Evolutionary conservation across 225 moss, liverwort and hornwort species (phyloP).

Genomic region (Rhytidiadelphus loreus): DNA sequence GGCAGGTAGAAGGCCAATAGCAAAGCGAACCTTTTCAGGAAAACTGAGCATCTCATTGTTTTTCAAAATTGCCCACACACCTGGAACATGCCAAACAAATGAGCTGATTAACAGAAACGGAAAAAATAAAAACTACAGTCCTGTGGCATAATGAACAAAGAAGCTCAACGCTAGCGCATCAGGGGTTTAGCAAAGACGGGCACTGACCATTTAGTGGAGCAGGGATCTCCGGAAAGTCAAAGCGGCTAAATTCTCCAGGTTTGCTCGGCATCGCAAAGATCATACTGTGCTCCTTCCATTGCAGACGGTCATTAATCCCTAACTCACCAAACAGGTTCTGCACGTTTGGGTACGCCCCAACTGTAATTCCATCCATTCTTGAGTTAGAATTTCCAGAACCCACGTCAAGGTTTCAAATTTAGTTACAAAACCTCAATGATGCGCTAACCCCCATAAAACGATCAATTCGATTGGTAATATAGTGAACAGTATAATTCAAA

Average conservation of each 20-base stretch:
- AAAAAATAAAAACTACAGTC: background rate
- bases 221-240: conserved; percentile 81
- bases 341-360: conserved; percentile 91
- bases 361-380: conserved; percentile 24
- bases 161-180: background rate
- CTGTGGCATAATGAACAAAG: background rate
- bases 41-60: conserved; percentile 92
- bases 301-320: conserved; percentile 89
- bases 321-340: conserved; percentile 94
- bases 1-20: conserved; percentile 84
- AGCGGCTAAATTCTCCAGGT: conserved; percentile 94
- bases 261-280: conserved; percentile 93
- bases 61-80: conserved; percentile 90
- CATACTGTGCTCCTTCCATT: conserved; percentile 99
- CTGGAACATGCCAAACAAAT: conserved; percentile 18
- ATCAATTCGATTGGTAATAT: background rate
- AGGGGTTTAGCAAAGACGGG: background rate
- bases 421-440: background rate
- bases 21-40: conserved; percentile 84
- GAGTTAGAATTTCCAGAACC: background rate
- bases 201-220: conserved; percentile 81
- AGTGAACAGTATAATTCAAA: background rate
- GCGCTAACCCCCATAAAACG: background rate
- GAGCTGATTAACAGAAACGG: background rate
- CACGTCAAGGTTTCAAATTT: background rate